A percentile compares a stretch with the other conserved stretches of the same genome.
Evolutionary conservation across 441 rosid genomes (phyloP).

Genomic region (Populus hybrid): DNA sequence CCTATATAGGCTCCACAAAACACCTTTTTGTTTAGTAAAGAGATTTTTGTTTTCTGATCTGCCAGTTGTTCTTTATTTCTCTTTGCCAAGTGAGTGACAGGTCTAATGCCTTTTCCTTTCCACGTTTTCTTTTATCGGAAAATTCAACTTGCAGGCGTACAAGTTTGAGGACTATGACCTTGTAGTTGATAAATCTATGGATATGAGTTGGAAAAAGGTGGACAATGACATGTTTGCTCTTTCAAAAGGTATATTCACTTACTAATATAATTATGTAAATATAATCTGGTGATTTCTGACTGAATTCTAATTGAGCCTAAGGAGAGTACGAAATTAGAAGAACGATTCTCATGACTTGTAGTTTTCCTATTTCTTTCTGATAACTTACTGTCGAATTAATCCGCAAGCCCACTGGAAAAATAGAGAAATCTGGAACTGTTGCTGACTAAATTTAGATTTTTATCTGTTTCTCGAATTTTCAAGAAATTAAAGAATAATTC

Average conservation of each 20-base stretch:
- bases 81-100: background rate
- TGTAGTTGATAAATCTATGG: conserved; percentile 34
- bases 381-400: too few species aligned
- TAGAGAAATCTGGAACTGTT: too few species aligned
- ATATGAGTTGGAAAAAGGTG: conserved; percentile 39
- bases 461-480: too few species aligned
- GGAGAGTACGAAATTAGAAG: background rate
- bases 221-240: conserved; percentile 31
- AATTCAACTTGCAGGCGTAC: conserved; percentile 27
- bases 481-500: too few species aligned
- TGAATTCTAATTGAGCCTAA: background rate
- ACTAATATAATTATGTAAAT: background rate
- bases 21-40: background rate
- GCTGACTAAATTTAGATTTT: too few species aligned
- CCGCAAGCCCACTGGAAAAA: too few species aligned
- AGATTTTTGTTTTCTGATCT: conserved; percentile 7
- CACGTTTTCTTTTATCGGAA: background rate
- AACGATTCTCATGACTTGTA: background rate
- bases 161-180: conserved; percentile 28
- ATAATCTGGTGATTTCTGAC: background rate
- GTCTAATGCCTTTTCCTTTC: background rate
- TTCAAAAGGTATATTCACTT: conserved; percentile 34
- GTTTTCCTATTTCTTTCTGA: too few species aligned
- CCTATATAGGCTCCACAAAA: background rate
- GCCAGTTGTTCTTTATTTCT: background rate